Percentiles rank a stretch among this genome's conserved stretches.
These are phyloP conservation scores for Pilatotrama ljubarskyi DNA, from an alignment of 768 basidiomycete species.

Conservation along the genomic window DNA sequence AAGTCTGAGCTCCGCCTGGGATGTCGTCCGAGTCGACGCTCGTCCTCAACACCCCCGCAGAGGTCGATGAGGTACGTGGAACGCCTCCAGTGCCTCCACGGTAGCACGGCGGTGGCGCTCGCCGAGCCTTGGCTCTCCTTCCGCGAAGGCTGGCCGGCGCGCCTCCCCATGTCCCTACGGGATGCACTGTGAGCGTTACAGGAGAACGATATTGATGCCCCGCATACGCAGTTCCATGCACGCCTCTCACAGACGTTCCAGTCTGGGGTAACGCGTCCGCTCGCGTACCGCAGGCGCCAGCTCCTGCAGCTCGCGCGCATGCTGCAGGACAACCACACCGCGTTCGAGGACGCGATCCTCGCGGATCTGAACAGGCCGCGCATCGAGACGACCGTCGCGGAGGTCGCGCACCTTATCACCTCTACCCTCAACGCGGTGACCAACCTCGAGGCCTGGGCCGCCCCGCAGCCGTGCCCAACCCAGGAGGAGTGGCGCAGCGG, in stretches of 20 bases:
- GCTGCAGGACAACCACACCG: slow-evolving; percentile 60
- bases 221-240: slow-evolving; percentile 34
- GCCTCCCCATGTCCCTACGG: too few species aligned
- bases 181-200: background rate
- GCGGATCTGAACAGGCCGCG: slow-evolving; percentile 30
- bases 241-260: slow-evolving; percentile 49
- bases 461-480: slow-evolving; percentile 40
- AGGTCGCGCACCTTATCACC: slow-evolving; percentile 47
- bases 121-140: too few species aligned
- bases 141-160: too few species aligned
- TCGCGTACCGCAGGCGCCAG: slow-evolving; percentile 65
- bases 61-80: too few species aligned
- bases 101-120: too few species aligned
- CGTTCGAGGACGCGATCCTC: slow-evolving; percentile 46
- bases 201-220: background rate
- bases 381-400: slow-evolving; percentile 32
- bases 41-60: too few species aligned
- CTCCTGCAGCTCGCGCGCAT: slow-evolving; percentile 61
- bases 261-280: slow-evolving; percentile 47
- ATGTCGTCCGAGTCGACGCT: too few species aligned
- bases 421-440: slow-evolving; percentile 44
- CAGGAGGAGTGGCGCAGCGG: slow-evolving; percentile 45
- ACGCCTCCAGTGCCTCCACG: too few species aligned
- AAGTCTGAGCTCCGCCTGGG: too few species aligned
- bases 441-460: slow-evolving; percentile 60